Conservation (phyloP, 2,329 filamentous ascomycete species). For the Fusarium lateritium region DNA sequence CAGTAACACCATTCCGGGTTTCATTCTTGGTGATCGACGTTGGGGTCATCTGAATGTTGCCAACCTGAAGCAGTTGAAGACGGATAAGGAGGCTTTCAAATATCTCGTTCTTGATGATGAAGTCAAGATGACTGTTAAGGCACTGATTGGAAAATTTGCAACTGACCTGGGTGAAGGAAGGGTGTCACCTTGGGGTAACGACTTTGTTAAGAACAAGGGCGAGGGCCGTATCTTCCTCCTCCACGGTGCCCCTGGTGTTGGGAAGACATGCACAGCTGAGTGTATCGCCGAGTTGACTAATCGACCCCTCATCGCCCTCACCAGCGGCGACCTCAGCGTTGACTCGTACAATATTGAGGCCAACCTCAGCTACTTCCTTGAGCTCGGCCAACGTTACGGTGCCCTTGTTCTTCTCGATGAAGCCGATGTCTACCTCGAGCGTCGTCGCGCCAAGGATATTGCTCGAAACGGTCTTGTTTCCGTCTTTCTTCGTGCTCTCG, state of each 20-base stretch:
- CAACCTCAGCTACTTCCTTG: slow-evolving; percentile 63
- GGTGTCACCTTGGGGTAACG: slow-evolving; percentile 61
- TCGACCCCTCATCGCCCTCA: slow-evolving; percentile 66
- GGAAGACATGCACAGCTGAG: slow-evolving; percentile 71
- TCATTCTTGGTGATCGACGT: slow-evolving; percentile 60
- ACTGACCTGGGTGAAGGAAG: slow-evolving; percentile 54
- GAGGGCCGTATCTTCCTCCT: slow-evolving; percentile 66
- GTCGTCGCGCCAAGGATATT: slow-evolving; percentile 61
- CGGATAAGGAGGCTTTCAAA: slow-evolving; percentile 65
- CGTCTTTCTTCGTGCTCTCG: slow-evolving; percentile 65
- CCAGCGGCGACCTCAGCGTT: slow-evolving; percentile 64
- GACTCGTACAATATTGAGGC: slow-evolving; percentile 57
- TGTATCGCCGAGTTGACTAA: slow-evolving; percentile 66
- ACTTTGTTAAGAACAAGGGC: slow-evolving; percentile 66
- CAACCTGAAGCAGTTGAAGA: slow-evolving; percentile 57
- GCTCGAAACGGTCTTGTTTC: slow-evolving; percentile 64
- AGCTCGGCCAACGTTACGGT: slow-evolving; percentile 64
- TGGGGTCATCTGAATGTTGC: slow-evolving; percentile 62
- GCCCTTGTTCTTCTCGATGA: slow-evolving; percentile 71
- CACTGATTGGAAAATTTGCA: slow-evolving; percentile 64
- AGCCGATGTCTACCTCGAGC: slow-evolving; percentile 72
- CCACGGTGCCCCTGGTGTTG: slow-evolving; percentile 68
- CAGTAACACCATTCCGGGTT: slow-evolving; percentile 62
- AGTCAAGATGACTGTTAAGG: slow-evolving; percentile 63
- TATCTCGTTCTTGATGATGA: slow-evolving; percentile 65